Conservation (phyloP, 1,139 yeast species). For the Zygoascus meyerae region DNA sequence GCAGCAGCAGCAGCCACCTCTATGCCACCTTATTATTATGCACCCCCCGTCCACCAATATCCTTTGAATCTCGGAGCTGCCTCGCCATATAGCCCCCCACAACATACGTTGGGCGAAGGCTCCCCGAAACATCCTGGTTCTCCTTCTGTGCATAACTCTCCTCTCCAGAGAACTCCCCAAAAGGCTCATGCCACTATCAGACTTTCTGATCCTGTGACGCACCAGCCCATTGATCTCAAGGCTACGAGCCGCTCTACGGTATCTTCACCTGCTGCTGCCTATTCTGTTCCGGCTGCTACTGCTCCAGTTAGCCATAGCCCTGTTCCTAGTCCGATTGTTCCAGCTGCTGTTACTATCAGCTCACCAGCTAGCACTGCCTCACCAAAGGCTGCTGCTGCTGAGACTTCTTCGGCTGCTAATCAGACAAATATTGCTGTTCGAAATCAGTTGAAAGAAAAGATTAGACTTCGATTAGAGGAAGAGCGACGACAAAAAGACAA, state of each 20-base stretch:
- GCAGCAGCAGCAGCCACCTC: background rate
- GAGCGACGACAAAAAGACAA: conserved; percentile 18
- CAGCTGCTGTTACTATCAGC: conserved; percentile 9
- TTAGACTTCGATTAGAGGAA: conserved; percentile 19
- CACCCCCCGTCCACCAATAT: conserved; percentile 6
- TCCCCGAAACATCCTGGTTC: conserved; percentile 12
- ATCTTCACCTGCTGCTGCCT: conserved; percentile 8
- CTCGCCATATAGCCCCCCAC: conserved; percentile 7
- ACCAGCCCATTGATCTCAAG: conserved; percentile 25
- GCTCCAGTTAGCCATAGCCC: conserved; percentile 3
- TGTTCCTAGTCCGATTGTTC: conserved; percentile 5
- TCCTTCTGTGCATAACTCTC: conserved; percentile 11
- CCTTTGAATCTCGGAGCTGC: conserved; percentile 1
- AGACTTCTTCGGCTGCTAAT: conserved; percentile 3
- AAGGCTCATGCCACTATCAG: conserved; percentile 25
- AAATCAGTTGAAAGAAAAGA: conserved; percentile 25
- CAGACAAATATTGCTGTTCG: conserved; percentile 15
- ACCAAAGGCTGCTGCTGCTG: conserved; percentile 10
- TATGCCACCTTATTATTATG: conserved; percentile 6
- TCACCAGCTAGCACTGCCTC: conserved; percentile 11
- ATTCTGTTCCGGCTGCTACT: conserved; percentile 3
- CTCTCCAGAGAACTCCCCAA: conserved; percentile 12
- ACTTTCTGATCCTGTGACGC: conserved; percentile 27
- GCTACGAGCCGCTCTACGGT: conserved; percentile 11
- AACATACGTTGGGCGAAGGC: conserved; percentile 1